Conservation (phyloP, 768 basidiomycete species). For the Chalciporus chontae region DNA sequence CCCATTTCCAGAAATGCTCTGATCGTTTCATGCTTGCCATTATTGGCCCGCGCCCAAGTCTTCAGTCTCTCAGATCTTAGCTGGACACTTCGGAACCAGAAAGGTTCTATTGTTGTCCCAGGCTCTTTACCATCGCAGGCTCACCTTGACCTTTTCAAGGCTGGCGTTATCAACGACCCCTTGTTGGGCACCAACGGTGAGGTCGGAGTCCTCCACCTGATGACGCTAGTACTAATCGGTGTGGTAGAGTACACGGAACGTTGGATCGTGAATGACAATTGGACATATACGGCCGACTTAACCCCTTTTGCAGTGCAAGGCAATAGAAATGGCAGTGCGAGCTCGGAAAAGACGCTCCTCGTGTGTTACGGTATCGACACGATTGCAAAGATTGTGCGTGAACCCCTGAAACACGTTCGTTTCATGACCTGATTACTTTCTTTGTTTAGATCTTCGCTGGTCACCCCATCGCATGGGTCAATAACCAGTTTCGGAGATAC, state of each 20-base stretch:
- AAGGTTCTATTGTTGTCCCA: conserved; percentile 51
- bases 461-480: conserved; percentile 53
- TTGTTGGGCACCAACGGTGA: conserved; percentile 51
- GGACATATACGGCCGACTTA: conserved; percentile 57
- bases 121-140: conserved; percentile 50
- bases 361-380: conserved; percentile 59
- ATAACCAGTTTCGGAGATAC: conserved; percentile 56
- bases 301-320: conserved; percentile 38
- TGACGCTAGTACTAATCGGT: background rate
- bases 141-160: conserved; percentile 50
- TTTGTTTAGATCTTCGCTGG: conserved; percentile 43
- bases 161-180: conserved; percentile 53
- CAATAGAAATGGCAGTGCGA: conserved; percentile 8
- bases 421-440: background rate
- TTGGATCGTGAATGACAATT: conserved; percentile 54
- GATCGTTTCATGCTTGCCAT: conserved; percentile 11
- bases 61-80: too few species aligned
- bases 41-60: conserved; percentile 18
- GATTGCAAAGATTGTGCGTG: conserved; percentile 49
- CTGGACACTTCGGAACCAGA: conserved; percentile 54
- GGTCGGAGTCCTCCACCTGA: conserved; percentile 1
- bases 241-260: conserved; percentile 48
- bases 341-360: conserved; percentile 33
- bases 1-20: background rate
- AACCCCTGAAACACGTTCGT: background rate